Base-by-base conservation (phyloP, 2,329 filamentous ascomycete genomes). In the Delphinella strobiligena region DNA sequence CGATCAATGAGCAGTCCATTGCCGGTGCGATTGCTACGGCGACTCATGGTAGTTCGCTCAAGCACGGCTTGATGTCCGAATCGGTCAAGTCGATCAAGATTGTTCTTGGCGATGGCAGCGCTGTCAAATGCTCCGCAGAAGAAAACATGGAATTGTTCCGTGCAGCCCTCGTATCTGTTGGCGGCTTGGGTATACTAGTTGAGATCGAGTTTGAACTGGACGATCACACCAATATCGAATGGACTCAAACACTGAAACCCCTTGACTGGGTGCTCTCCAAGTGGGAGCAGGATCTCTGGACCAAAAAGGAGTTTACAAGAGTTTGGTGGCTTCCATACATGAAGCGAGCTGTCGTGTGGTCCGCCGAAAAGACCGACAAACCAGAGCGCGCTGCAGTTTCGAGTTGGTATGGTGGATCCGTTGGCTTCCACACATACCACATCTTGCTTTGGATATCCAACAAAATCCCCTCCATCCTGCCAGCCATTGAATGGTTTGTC, bases 241-340 rank as follows among this genome's bases (percentile, higher is more conserved):
- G 91, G 91, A 66, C 72, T 40, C 91, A 95, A 64, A 78, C 78
- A 5, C 72, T 95, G 43, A 75, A 84, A 45, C 62, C 77, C 1
- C 79, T 95, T 45, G 56, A 66, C 33, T 70, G 74, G 34, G 72
- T 94, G 46, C 68, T 93, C 35, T 65, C 69, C 9, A 68, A 73
- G 5, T 96, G 91, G 86, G 62, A 78, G 14, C 69, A 65, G 5
- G 72, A 72, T 24, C 69, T 96, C 11, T 96, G 91, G 89, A 84
- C 75, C 1, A 73, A 78, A 45, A 76, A 80, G 45, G 87, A 96
- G 60, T 98, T 89, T 54, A 85, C 93, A 18, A 75, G 91, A 19
- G 86, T 95, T 19, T 98, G 91, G 89, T 98, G 91, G 91, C 79
- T 94, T 56, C 91, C 91, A 0, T 94, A 96, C 63, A 86, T 83